A percentile compares a stretch with the other conserved stretches of the same genome.
Conservation (phyloP, 1,284 basidiomycete species). For the Boletellus sp. region DNA sequence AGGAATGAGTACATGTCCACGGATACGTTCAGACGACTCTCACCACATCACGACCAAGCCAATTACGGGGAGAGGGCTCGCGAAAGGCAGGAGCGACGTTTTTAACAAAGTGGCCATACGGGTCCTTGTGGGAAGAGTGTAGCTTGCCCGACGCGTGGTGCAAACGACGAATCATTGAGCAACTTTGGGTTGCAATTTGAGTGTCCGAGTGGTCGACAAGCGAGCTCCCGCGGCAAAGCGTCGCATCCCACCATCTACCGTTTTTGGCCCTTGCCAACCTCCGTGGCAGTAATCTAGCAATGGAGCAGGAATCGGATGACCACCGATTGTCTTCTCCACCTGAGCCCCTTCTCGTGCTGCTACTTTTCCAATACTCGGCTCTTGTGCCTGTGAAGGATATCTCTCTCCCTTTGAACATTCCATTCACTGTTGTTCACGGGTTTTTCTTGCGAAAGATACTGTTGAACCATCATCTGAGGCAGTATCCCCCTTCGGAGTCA, state of each 20-base stretch:
- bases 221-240: no score
- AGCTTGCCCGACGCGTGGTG: conserved; percentile 10
- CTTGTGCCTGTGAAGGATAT: conserved; percentile 44
- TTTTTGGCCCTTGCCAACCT: no score
- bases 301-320: conserved; percentile 2
- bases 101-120: conserved; percentile 17
- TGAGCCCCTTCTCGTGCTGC: conserved; percentile 30
- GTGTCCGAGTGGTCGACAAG: no score
- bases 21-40: conserved; percentile 30
- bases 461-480: conserved; percentile 46
- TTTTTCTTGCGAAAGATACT: conserved; percentile 55
- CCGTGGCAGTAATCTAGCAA: background rate
- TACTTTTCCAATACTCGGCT: conserved; percentile 55
- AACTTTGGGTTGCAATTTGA: conserved; percentile 11
- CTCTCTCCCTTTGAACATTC: conserved; percentile 35
- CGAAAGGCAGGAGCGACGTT: conserved; percentile 21
- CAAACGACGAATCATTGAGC: conserved; percentile 25
- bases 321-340: background rate
- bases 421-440: conserved; percentile 41
- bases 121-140: conserved; percentile 7
- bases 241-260: no score
- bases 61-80: conserved; percentile 44
- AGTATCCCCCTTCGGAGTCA: conserved; percentile 57
- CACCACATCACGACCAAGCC: conserved; percentile 56
- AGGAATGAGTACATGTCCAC: conserved; percentile 9